Conservation (phyloP, 2,329 filamentous ascomycete genomes). For the Aspergillus costaricaensis region DNA sequence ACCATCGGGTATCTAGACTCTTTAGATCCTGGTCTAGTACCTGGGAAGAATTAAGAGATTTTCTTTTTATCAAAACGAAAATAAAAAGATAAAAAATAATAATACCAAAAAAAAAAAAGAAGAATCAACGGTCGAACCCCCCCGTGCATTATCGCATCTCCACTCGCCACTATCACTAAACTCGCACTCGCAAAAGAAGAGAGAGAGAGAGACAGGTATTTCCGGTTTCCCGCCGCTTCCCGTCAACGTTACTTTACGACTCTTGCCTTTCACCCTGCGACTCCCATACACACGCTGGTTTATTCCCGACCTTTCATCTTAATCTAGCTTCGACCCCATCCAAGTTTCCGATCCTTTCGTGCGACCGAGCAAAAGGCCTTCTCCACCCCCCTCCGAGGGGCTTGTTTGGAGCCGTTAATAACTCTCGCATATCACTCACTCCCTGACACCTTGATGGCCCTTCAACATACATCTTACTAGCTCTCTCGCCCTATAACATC, state of each 20-base stretch:
- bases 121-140: background rate
- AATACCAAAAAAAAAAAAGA: too few relatives aligned
- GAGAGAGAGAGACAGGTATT: background rate
- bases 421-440: background rate
- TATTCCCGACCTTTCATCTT: slow-evolving; percentile 4
- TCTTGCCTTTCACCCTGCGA: background rate
- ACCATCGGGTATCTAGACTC: background rate
- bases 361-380: slow-evolving; percentile 4
- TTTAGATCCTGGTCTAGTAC: background rate
- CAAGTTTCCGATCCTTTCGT: slow-evolving; percentile 6
- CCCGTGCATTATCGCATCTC: background rate
- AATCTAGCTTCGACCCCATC: slow-evolving; percentile 7
- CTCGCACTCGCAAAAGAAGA: background rate
- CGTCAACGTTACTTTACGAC: background rate
- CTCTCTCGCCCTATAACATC: background rate
- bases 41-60: background rate
- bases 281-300: background rate
- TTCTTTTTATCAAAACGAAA: too few relatives aligned
- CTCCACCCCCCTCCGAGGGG: background rate
- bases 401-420: slow-evolving; percentile 1
- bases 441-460: background rate
- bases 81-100: too few relatives aligned
- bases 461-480: background rate
- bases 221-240: slow-evolving; percentile 2
- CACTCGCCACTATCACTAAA: background rate